These are phyloP conservation scores for Colletotrichum plurivorum DNA, from an alignment of 2,329 filamentous ascomycete genomes.

Conservation along the genomic window DNA sequence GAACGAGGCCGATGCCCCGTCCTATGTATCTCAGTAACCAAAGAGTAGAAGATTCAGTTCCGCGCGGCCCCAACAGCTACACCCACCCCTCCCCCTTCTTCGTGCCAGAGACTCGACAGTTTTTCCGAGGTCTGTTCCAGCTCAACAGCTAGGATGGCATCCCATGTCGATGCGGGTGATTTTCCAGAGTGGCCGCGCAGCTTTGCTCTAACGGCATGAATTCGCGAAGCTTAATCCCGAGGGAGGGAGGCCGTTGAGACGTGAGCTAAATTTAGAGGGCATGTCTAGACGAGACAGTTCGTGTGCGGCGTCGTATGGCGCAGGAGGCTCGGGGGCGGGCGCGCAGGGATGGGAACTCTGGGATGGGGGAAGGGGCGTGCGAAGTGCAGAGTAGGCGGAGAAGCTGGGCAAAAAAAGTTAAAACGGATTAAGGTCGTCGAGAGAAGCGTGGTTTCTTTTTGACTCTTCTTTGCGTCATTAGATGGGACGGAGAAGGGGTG, in stretches of 20 bases:
- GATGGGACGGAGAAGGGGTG: constrained; percentile 23
- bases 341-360: background rate
- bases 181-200: constrained; percentile 18
- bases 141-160: constrained; percentile 16
- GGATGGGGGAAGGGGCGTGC: background rate
- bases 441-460: background rate
- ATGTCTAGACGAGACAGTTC: constrained; percentile 37
- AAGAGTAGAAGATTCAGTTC: constrained; percentile 2
- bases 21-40: too few relatives aligned
- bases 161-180: constrained; percentile 24
- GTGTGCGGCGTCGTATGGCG: constrained; percentile 6
- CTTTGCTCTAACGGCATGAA: constrained; percentile 28
- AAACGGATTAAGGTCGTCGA: constrained; percentile 27
- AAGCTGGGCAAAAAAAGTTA: constrained; percentile 9
- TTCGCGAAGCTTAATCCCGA: constrained; percentile 17
- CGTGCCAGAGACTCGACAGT: background rate
- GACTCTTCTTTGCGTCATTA: constrained; percentile 26
- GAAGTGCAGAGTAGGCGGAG: background rate
- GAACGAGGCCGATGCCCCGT: background rate
- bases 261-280: constrained; percentile 33
- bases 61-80: constrained; percentile 10
- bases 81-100: background rate
- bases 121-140: background rate
- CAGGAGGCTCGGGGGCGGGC: background rate
- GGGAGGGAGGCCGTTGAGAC: background rate